These are phyloP conservation scores for Botrytis medusae DNA, from an alignment of 2,329 filamentous ascomycete species.

Conservation along the genomic window DNA sequence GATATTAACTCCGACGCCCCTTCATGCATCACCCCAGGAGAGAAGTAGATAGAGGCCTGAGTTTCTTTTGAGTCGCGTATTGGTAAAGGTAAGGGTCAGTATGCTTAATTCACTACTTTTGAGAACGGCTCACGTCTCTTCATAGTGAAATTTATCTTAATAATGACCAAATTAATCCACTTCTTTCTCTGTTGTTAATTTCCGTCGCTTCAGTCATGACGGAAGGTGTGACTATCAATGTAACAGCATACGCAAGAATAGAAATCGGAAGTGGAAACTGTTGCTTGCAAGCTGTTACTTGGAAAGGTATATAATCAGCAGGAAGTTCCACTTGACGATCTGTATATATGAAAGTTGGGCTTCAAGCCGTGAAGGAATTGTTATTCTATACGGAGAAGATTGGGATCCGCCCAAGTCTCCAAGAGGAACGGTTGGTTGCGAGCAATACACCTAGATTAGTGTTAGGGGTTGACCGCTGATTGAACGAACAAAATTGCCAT, in stretches of 20 bases:
- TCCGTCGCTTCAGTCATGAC: background rate
- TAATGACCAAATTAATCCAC: background rate
- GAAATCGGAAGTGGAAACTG: background rate
- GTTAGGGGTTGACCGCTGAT: background rate
- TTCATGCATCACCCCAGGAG: background rate
- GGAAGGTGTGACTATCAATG: background rate
- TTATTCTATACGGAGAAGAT: background rate
- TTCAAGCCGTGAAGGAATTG: background rate
- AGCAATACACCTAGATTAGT: background rate
- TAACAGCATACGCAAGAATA: background rate
- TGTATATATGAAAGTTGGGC: background rate
- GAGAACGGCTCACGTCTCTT: background rate
- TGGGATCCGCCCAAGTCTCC: background rate
- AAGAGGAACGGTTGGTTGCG: background rate
- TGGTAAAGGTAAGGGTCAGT: background rate
- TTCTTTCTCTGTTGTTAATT: background rate
- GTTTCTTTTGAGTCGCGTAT: background rate
- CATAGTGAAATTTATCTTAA: background rate
- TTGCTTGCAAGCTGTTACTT: background rate
- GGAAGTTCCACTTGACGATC: background rate
- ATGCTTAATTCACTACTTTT: background rate
- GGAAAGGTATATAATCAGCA: background rate
- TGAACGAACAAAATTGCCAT: background rate
- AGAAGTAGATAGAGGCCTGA: background rate
- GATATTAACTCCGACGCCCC: background rate